phyloP scores from a whole-genome alignment of 331 rosid genomes.

The Stylosanthes scabra region DNA sequence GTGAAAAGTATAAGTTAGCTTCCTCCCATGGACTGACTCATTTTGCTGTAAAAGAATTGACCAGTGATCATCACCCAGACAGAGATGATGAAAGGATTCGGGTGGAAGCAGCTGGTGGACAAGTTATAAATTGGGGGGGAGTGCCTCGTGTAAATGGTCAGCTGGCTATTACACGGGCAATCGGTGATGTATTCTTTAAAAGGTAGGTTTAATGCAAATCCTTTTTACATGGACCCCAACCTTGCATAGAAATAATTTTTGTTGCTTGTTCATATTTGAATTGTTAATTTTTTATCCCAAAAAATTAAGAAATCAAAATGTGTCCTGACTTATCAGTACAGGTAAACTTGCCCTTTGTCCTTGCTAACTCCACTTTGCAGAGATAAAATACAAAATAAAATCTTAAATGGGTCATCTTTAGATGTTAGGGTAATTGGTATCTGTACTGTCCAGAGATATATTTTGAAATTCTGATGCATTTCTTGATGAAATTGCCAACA shows the following conservation, averaged over 20 bases:
- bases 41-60: constrained; percentile 85
- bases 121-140: constrained; percentile 84
- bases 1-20: constrained; percentile 58
- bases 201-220: constrained; percentile 56
- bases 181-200: constrained; percentile 85
- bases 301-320: constrained; percentile 11
- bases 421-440: constrained; percentile 35
- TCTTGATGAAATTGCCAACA: constrained; percentile 49
- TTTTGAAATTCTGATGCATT: constrained; percentile 44
- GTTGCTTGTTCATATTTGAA: constrained; percentile 11
- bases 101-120: constrained; percentile 97
- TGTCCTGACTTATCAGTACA: not conserved
- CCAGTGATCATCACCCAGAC: constrained; percentile 97
- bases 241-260: constrained; percentile 15
- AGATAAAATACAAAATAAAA: constrained; percentile 7
- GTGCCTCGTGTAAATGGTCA: constrained; percentile 90
- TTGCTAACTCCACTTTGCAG: not conserved
- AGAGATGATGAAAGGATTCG: constrained; percentile 88
- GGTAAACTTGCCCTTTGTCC: constrained; percentile 20
- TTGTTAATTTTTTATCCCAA: not conserved
- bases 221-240: constrained; percentile 25
- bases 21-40: constrained; percentile 63
- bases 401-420: not conserved
- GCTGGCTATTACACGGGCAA: constrained; percentile 89
- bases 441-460: constrained; percentile 25